Conservation (phyloP, 1,284 basidiomycete genomes). For the Moniliella sp. region DNA sequence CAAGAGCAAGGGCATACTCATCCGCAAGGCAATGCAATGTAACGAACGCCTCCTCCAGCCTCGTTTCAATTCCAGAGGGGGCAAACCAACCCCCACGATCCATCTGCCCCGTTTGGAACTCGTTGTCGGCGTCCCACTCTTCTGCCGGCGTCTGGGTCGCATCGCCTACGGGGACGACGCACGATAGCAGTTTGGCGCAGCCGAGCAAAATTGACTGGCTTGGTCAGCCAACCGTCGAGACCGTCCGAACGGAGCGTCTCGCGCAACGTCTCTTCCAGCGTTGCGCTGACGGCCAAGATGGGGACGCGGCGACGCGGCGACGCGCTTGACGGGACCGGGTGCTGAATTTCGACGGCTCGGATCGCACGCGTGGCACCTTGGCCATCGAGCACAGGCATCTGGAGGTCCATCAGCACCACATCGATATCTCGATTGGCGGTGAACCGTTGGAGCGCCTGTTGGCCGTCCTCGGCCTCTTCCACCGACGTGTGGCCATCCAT, state of each 20-base stretch:
- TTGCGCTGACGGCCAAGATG: slow-evolving; percentile 64
- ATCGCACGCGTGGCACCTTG: slow-evolving; percentile 51
- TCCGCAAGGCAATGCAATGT: too few relatives aligned
- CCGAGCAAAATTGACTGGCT: slow-evolving; percentile 53
- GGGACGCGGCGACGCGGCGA: too few relatives aligned
- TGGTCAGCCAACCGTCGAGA: slow-evolving; percentile 68
- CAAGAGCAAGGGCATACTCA: too few relatives aligned
- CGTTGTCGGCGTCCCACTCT: too few relatives aligned
- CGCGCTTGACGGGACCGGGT: slow-evolving; percentile 3
- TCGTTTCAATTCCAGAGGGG: too few relatives aligned
- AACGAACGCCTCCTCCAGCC: too few relatives aligned
- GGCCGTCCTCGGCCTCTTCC: slow-evolving; percentile 54
- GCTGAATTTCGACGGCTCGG: slow-evolving; percentile 9
- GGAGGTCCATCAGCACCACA: slow-evolving; percentile 61
- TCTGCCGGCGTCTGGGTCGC: too few relatives aligned
- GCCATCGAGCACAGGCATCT: slow-evolving; percentile 65
- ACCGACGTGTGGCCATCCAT: slow-evolving; percentile 50
- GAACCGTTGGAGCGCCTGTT: slow-evolving; percentile 41
- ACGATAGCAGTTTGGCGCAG: too few relatives aligned
- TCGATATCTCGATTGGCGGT: slow-evolving; percentile 41
- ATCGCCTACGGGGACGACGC: too few relatives aligned
- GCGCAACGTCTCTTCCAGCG: slow-evolving; percentile 47
- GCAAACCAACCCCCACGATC: too few relatives aligned
- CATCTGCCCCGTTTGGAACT: too few relatives aligned
- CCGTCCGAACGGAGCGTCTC: slow-evolving; percentile 44